Evolutionary conservation across 345 rosid species (phyloP), one percentile per base, ranked within the genome.

Genomic region (Corchorus olitorius): DNA sequence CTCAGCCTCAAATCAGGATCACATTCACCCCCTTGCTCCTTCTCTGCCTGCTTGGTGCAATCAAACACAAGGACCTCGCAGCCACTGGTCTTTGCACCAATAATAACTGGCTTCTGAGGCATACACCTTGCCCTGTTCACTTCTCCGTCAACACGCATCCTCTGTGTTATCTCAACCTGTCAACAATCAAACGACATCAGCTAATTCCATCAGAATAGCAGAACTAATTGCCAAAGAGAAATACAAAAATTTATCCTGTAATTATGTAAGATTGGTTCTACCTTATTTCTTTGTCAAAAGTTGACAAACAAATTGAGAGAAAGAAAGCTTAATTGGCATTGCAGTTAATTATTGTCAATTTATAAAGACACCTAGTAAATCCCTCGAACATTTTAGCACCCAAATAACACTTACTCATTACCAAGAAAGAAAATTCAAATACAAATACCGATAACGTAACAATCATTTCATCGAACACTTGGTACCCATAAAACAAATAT

Each of bases 51-150:
- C 77, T 89, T 93, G 49, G 82, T 70, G 79, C 77, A 86, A 84
- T 93, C 97, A 87, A 96, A 88, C 65, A 96, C 84, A 81, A 88
- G 89, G 65, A 93, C 94, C 76, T 93, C 97, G 52, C 82, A 82
- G 15, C 92, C 89, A 83, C 89, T 91, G 1, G 99, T 96, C 85
- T 92, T 93, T 4, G 94, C 93, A 81, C 87, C 97, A 8, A 94
- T 81, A 72, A 96, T 70, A 15, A 78, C 75, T 14, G 91, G 89
- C 46, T 88, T 92, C 79, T 93, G 99, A 0, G 97, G 98, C 99
- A 96, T 93, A 72, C 91, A 92, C 43, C 97, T 70, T 0, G 99
- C 99, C 78, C 92, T 87, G 74, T 96, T 96, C 75, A 96, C 95
- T 84, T 96, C 98, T 63, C 99, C 98, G 76, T 92, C 97, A 79